A percentile compares a stretch with the other conserved stretches of the same genome.
These are phyloP conservation scores for Ophiocordyceps camponoti-leonardi DNA, from an alignment of 2,329 filamentous ascomycete genomes.

Conservation along the genomic window DNA sequence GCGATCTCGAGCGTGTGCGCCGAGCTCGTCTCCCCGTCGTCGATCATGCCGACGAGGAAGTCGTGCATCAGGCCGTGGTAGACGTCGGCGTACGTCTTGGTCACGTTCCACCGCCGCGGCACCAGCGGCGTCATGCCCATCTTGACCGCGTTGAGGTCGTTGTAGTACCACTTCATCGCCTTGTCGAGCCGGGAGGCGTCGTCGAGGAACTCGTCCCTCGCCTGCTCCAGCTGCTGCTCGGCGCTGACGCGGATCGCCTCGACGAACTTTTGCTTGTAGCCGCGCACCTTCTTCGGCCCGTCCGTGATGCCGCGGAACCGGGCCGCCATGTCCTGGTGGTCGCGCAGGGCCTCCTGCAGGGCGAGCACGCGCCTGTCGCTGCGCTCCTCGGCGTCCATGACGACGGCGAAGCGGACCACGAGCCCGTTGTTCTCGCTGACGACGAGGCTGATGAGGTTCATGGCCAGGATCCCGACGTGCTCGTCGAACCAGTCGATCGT, in stretches of 20 bases:
- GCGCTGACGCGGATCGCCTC: constrained; percentile 60
- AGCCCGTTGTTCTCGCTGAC: constrained; percentile 74
- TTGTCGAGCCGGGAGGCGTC: constrained; percentile 76
- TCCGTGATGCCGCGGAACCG: constrained; percentile 92
- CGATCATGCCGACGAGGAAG: constrained; percentile 66
- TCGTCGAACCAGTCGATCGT: constrained; percentile 92
- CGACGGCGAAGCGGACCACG: constrained; percentile 77
- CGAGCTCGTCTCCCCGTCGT: constrained; percentile 70
- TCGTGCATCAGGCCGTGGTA: constrained; percentile 96
- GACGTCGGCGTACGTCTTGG: constrained; percentile 73
- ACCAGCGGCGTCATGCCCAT: constrained; percentile 82
- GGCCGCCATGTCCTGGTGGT: constrained; percentile 86
- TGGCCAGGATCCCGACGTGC: constrained; percentile 73
- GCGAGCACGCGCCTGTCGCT: constrained; percentile 85
- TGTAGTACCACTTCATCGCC: constrained; percentile 90
- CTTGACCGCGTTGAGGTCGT: constrained; percentile 88
- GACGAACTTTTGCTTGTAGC: constrained; percentile 93
- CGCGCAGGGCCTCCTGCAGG: constrained; percentile 82
- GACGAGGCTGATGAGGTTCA: constrained; percentile 79
- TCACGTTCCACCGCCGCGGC: constrained; percentile 94
- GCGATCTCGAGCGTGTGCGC: constrained; percentile 82
- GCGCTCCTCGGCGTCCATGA: constrained; percentile 92
- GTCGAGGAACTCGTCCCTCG: constrained; percentile 59
- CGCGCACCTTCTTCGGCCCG: constrained; percentile 77
- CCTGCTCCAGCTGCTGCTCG: constrained; percentile 55